Base-by-base conservation (phyloP, 768 basidiomycete genomes). In the Dioszegia crocea region DNA sequence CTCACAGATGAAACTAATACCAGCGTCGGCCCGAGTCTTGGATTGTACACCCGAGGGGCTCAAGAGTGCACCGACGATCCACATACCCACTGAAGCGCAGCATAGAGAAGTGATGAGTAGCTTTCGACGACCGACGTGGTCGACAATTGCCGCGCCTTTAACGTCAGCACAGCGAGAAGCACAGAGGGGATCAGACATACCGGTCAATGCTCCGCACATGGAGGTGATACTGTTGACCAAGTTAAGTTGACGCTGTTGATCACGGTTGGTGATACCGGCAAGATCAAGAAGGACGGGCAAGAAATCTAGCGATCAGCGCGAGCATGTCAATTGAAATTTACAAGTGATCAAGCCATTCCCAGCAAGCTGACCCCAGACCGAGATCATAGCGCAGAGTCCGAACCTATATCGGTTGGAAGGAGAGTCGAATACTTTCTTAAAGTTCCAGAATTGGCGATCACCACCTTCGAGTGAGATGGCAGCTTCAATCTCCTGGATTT, bases 181-280 rank as follows among this genome's bases (percentile, higher is more conserved):
- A n/a, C n/a, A n/a, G n/a, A n/a, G n/a, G n/a, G n/a, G n/a, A n/a
- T n/a, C n/a, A n/a, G n/a, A n/a, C n/a, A n/a, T n/a, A n/a, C n/a
- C n/a, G n/a, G n/a, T n/a, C n/a, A n/a, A n/a, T n/a, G n/a, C n/a
- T n/a, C 78, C 80, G 30, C 74, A 70, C 49, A 80, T 81, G 12
- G 81, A 82, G n/a, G 82, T 83, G 27, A 82, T 76, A 49, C 80
- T 80, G 67, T 83, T 83, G 43, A 82, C 80, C 60, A 83, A 82
- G 66, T 82, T 83, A 33, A 83, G 67, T 0, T 79, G 80, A 17
- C 82, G 76, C 33, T 72, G 71, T 17, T 64, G 54, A 48, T 73
- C 64, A 9, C 64, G 66, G 33, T 61, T 66, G 47, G 72, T 74
- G 51, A 79, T 78, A 10, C 78, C 78, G 1, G 78, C 78, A 17